Evolutionary conservation across 345 rosid species (phyloP).

Genomic region (Syzygium oleosum): DNA sequence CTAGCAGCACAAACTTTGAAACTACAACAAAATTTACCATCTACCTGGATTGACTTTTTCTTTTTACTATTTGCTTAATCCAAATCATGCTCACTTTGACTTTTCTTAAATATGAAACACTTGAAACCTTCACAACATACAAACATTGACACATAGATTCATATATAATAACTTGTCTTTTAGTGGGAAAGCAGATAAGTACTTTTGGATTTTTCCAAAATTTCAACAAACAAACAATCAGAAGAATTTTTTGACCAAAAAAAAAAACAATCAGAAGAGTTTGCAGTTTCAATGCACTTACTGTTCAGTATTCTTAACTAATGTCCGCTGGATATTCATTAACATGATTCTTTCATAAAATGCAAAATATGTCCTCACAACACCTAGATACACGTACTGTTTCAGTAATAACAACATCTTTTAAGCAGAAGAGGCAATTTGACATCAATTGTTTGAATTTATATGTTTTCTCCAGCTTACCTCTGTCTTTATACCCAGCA

Average conservation of each 20-base stretch:
- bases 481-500: conserved; percentile 92
- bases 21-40: neutral
- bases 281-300: neutral
- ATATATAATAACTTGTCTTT: neutral
- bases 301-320: neutral
- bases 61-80: neutral
- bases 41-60: neutral
- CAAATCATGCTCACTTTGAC: neutral
- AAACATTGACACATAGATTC: neutral
- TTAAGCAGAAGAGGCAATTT: neutral
- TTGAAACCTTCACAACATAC: neutral
- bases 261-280: neutral
- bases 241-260: neutral
- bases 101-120: neutral
- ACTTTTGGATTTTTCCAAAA: neutral
- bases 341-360: neutral
- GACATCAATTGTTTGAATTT: neutral
- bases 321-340: neutral
- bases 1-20: neutral
- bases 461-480: conserved; percentile 22
- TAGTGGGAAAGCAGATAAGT: neutral
- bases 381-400: neutral
- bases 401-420: neutral
- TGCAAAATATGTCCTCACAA: neutral
- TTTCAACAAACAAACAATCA: neutral